Evolutionary conservation across 768 basidiomycete species (phyloP).

Genomic region (Pleurotus tuoliensis): DNA sequence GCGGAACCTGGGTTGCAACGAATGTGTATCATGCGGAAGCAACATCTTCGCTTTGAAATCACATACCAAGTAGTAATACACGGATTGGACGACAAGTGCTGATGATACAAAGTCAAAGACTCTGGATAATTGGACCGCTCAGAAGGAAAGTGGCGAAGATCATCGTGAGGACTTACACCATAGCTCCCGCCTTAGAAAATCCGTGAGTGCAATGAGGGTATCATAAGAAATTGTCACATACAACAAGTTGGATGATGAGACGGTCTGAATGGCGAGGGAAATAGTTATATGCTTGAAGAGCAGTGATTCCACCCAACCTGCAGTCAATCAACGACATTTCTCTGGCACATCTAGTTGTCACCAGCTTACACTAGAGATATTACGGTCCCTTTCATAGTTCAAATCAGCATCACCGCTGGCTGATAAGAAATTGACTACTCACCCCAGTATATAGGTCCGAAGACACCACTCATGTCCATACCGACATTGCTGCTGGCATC

Average conservation of each 20-base stretch:
- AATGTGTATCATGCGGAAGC: not conserved
- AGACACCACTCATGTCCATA: constrained; percentile 21
- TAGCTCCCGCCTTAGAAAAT: constrained; percentile 11
- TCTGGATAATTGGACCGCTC: constrained; percentile 1
- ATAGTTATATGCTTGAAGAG: constrained; percentile 38
- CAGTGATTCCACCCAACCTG: constrained; percentile 36
- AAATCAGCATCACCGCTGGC: not conserved
- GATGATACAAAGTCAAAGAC: constrained; percentile 36
- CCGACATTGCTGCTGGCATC: not conserved
- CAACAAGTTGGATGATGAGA: constrained; percentile 23
- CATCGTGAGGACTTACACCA: constrained; percentile 11
- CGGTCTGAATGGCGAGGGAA: constrained; percentile 29
- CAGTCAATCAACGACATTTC: not conserved
- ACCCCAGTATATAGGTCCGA: constrained; percentile 31
- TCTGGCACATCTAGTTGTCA: no score
- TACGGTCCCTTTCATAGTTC: constrained; percentile 18
- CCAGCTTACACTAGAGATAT: constrained; percentile 21
- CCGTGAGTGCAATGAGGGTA: not conserved
- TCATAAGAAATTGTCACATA: constrained; percentile 12
- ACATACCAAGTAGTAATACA: constrained; percentile 41
- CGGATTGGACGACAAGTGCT: constrained; percentile 35
- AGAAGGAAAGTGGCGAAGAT: not conserved
- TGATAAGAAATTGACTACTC: not conserved
- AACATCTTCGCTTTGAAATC: not conserved
- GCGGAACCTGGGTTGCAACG: constrained; percentile 29